Percentiles rank a stretch among this genome's conserved stretches.
Evolutionary conservation across 2,329 filamentous ascomycete genomes (phyloP).

Genomic region (Huntiella omanensis): DNA sequence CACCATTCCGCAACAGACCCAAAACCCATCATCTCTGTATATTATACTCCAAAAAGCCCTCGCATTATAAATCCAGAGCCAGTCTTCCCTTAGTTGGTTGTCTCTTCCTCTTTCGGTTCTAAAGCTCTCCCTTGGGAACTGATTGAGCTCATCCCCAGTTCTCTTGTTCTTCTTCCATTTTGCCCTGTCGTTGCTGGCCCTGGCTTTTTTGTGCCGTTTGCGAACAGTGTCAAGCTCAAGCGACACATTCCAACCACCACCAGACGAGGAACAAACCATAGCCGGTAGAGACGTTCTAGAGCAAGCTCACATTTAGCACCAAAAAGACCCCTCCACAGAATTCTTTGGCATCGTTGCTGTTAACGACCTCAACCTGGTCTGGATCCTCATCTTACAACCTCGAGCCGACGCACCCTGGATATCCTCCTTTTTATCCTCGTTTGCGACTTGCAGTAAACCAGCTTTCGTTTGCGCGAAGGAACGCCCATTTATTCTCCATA

Average conservation of each 20-base stretch:
- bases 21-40: too few species aligned
- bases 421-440: background rate
- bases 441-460: background rate
- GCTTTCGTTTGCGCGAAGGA: background rate
- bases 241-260: constrained; percentile 6
- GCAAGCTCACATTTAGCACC: too few species aligned
- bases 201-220: constrained; percentile 4
- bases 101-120: background rate
- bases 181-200: background rate
- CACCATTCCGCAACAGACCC: too few species aligned
- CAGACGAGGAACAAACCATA: too few species aligned
- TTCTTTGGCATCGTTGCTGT: background rate
- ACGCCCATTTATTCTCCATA: background rate
- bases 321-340: background rate
- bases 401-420: background rate
- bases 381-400: background rate
- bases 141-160: background rate
- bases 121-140: background rate
- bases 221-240: background rate
- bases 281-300: too few species aligned
- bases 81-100: background rate
- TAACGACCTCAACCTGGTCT: background rate
- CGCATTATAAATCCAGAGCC: background rate
- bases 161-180: background rate
- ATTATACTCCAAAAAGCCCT: too few species aligned